Evolutionary conservation across 805 yeast genomes (phyloP).

Genomic region (Metschnikowia cubensis): DNA sequence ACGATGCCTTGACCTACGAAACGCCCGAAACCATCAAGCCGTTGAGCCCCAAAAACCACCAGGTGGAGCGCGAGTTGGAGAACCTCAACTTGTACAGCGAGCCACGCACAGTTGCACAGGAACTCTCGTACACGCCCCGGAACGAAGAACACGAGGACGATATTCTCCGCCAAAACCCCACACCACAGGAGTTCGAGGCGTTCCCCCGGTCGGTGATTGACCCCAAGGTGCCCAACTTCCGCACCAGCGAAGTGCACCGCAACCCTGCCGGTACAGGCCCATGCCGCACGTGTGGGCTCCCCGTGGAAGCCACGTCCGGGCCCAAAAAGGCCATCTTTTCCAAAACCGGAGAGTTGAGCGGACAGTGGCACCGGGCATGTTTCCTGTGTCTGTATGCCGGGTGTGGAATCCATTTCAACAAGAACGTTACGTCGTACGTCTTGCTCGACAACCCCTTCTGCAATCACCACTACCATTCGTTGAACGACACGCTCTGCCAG

Average conservation of each 20-base stretch:
- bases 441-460: constrained; percentile 80
- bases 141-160: constrained; percentile 9
- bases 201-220: constrained; percentile 18
- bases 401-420: constrained; percentile 57
- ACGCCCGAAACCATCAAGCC: constrained; percentile 27
- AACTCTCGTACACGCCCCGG: background rate
- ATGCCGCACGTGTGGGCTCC: constrained; percentile 66
- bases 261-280: constrained; percentile 69
- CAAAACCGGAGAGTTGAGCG: constrained; percentile 77
- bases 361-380: constrained; percentile 92
- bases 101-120: background rate
- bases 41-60: constrained; percentile 33
- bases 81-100: constrained; percentile 22
- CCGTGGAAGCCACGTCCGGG: constrained; percentile 44
- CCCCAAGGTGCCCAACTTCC: constrained; percentile 12
- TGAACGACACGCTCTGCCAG: constrained; percentile 71
- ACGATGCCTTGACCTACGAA: constrained; percentile 3
- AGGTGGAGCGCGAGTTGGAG: constrained; percentile 30
- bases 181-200: constrained; percentile 17
- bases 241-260: constrained; percentile 7
- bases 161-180: constrained; percentile 14
- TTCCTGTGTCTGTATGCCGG: constrained; percentile 58
- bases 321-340: constrained; percentile 66
- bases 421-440: constrained; percentile 68
- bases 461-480: constrained; percentile 66